These are phyloP conservation scores for Massariosphaeria phaeospora DNA, from an alignment of 495 filamentous ascomycete species.

Conservation along the genomic window DNA sequence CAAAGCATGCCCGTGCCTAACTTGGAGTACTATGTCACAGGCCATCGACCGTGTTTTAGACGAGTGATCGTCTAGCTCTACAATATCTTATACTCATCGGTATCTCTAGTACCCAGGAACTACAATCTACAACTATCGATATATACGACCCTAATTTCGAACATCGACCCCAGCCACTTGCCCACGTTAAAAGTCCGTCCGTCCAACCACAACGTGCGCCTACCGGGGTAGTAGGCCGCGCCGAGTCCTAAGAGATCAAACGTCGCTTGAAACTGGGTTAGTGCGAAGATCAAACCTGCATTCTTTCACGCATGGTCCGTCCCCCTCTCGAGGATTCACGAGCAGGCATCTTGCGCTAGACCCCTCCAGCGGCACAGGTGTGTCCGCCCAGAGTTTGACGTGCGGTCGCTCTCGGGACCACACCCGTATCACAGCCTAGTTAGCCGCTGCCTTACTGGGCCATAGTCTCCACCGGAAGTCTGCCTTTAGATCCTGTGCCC, in stretches of 20 bases:
- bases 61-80: too few species aligned
- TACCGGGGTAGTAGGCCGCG: constrained; percentile 9
- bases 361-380: neutral
- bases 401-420: neutral
- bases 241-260: constrained; percentile 19
- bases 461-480: neutral
- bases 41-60: neutral
- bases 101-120: neutral
- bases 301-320: neutral
- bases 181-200: neutral
- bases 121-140: neutral
- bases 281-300: constrained; percentile 10
- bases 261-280: constrained; percentile 17
- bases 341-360: neutral
- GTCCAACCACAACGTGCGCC: neutral
- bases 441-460: neutral
- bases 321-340: neutral
- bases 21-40: neutral
- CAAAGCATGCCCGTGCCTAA: neutral
- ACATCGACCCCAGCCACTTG: neutral
- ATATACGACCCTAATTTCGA: neutral
- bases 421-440: neutral
- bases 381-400: neutral
- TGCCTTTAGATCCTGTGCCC: neutral
- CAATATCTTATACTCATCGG: too few species aligned